phyloP scores from a whole-genome alignment of 169 alveolate species.

The Eimeria mitis region DNA sequence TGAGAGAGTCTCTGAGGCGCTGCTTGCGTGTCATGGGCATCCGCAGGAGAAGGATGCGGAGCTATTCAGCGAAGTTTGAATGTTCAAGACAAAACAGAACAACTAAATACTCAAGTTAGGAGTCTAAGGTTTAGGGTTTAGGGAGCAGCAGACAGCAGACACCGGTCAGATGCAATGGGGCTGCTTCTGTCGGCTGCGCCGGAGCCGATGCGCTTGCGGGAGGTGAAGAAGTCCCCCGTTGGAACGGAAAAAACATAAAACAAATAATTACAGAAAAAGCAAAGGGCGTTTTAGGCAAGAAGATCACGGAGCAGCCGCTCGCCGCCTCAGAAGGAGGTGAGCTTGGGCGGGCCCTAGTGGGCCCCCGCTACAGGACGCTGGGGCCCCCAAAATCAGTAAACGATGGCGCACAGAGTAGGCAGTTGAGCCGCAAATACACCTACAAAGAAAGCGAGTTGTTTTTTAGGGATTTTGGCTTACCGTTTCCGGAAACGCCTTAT shows the following conservation, averaged over 20 bases:
- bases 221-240: background rate
- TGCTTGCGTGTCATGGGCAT: background rate
- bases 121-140: background rate
- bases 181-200: slow-evolving; percentile 20
- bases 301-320: background rate
- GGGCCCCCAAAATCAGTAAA: background rate
- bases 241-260: background rate
- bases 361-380: background rate
- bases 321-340: background rate
- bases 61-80: background rate
- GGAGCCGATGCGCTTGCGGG: background rate
- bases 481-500: too few relatives aligned
- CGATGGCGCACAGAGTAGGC: too few relatives aligned
- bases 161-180: slow-evolving; percentile 3
- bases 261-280: background rate
- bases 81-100: too few relatives aligned
- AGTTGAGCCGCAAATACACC: too few relatives aligned
- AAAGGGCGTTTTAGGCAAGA: background rate
- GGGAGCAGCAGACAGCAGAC: background rate
- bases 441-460: too few relatives aligned
- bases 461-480: too few relatives aligned
- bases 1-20: background rate
- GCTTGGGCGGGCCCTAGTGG: background rate
- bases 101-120: background rate
- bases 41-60: background rate